These are phyloP conservation scores for Cucumis cinereus DNA, from an alignment of 306 rosid species.

Conservation along the genomic window DNA sequence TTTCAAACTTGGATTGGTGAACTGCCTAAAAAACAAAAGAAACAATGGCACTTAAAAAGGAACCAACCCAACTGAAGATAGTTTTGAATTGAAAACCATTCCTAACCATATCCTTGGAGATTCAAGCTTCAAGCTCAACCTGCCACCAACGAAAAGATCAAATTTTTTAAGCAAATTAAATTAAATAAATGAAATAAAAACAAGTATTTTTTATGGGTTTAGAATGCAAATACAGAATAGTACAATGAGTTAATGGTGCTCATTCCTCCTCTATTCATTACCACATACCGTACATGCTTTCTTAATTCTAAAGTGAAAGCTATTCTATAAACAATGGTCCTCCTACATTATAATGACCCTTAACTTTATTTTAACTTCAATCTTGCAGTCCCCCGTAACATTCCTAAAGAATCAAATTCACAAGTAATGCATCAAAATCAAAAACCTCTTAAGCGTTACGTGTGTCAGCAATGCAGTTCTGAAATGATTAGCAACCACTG, in stretches of 20 bases:
- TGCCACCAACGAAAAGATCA: neutral
- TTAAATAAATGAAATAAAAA: no score
- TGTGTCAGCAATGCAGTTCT: neutral
- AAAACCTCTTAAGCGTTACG: neutral
- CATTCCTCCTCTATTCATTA: neutral
- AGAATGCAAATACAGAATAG: neutral
- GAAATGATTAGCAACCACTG: neutral
- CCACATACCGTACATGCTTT: neutral
- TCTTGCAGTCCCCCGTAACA: neutral
- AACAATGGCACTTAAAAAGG: neutral
- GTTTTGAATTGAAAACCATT: neutral
- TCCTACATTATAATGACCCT: neutral
- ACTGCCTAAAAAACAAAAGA: neutral
- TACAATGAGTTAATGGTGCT: neutral
- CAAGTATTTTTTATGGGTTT: neutral
- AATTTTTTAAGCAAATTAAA: neutral
- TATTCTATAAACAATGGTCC: neutral
- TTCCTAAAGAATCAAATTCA: conserved; percentile 3
- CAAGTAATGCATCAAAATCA: neutral
- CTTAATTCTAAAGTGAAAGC: neutral
- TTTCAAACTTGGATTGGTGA: neutral
- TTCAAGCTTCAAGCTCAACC: neutral
- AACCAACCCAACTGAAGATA: neutral
- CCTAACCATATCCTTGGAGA: neutral
- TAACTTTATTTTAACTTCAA: neutral